Evolutionary conservation across 164 flowering plant genomes (phyloP).

Genomic region (Kalanchoe fedtschenkoi): DNA sequence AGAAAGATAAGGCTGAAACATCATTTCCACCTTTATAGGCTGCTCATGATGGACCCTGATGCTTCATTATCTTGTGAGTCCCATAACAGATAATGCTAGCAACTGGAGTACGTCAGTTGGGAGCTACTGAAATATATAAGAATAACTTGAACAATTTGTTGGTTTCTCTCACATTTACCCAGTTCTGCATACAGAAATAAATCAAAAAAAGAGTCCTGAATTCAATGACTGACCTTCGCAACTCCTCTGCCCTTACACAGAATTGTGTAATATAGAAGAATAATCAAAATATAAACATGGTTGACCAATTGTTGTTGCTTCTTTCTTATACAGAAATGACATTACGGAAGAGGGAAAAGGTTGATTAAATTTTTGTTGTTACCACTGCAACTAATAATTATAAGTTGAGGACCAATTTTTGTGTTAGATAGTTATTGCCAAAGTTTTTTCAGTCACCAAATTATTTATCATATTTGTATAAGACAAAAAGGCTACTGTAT

Average conservation of each 20-base stretch:
- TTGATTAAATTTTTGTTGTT: neutral
- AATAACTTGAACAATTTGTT: neutral
- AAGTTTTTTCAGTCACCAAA: too few species aligned
- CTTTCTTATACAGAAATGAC: neutral
- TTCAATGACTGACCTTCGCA: neutral
- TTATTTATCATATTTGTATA: too few species aligned
- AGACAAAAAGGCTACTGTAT: neutral
- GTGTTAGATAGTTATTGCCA: too few species aligned
- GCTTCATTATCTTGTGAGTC: too few species aligned
- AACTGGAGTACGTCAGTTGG: neutral
- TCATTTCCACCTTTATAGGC: conserved; percentile 31
- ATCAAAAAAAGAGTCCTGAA: neutral
- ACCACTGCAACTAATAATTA: neutral
- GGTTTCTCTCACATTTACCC: neutral
- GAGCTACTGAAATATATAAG: neutral
- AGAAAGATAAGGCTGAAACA: conserved; percentile 34
- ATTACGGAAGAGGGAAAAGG: neutral
- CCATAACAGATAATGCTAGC: neutral
- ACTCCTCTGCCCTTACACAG: neutral
- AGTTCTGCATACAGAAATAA: neutral
- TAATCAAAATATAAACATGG: neutral
- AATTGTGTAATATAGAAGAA: neutral
- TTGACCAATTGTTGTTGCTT: neutral
- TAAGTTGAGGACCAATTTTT: neutral
- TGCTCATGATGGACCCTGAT: neutral